A percentile compares a stretch with the other conserved stretches of the same genome.
Evolutionary conservation across 805 yeast species (phyloP).

Genomic region (Spathaspora arborariae): DNA sequence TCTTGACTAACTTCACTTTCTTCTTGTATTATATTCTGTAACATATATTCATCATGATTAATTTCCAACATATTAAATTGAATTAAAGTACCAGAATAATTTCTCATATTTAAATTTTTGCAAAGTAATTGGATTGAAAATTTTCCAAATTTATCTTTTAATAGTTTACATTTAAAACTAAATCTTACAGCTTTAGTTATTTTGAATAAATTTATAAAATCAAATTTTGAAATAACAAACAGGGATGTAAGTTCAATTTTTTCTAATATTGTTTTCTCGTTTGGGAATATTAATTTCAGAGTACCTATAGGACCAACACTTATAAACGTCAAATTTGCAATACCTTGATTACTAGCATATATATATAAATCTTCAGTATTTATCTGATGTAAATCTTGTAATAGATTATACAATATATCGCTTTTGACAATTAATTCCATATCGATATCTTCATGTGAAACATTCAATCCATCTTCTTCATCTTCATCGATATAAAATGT

Average conservation of each 20-base stretch:
- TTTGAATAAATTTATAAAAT: constrained; percentile 30
- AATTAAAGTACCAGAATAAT: constrained; percentile 35
- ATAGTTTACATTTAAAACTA: constrained; percentile 36
- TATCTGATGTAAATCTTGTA: constrained; percentile 34
- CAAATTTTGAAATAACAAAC: constrained; percentile 27
- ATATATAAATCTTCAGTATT: constrained; percentile 33
- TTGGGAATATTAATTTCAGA: constrained; percentile 64
- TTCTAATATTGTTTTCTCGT: constrained; percentile 58
- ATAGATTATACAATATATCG: constrained; percentile 32
- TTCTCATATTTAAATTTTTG: constrained; percentile 22
- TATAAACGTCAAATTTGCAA: constrained; percentile 49
- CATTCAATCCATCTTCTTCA: constrained; percentile 10
- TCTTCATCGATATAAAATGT: constrained; percentile 31
- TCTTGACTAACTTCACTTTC: constrained; percentile 5
- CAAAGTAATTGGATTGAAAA: constrained; percentile 37
- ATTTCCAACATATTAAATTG: constrained; percentile 38
- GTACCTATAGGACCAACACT: constrained; percentile 73
- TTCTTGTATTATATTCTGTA: constrained; percentile 5
- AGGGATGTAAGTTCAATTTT: constrained; percentile 38
- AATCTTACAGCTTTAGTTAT: constrained; percentile 34
- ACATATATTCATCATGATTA: constrained; percentile 7
- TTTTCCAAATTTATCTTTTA: constrained; percentile 33
- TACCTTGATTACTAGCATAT: constrained; percentile 12
- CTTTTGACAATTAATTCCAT: constrained; percentile 37
- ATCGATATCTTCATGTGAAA: constrained; percentile 21